Evolutionary conservation across 176 grass and related monocot genomes (phyloP).

Genomic region (Hsuehochloa calcarea): DNA sequence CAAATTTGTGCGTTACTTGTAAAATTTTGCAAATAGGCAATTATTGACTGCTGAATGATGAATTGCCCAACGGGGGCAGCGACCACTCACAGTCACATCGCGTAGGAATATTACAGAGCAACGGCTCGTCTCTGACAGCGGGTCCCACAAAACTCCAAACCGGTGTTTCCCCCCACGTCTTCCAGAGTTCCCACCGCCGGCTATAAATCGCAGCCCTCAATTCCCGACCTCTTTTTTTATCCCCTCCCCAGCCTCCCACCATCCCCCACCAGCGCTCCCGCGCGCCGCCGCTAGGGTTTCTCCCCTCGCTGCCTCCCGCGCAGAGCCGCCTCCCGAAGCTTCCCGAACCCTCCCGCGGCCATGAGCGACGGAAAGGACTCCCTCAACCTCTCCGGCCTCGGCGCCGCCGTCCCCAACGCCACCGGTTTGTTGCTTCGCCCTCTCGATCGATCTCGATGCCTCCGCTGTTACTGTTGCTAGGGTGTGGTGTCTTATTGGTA

Average conservation of each 20-base stretch:
- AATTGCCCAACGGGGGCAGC: neutral
- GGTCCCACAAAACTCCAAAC: neutral
- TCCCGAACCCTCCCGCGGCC: neutral
- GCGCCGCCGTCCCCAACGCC: conserved; percentile 53
- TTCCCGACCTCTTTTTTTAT: conserved; percentile 30
- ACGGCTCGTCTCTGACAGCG: neutral
- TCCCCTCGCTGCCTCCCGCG: conserved; percentile 20
- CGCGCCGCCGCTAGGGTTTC: conserved; percentile 68
- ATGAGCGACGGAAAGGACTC: conserved; percentile 71
- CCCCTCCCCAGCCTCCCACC: conserved; percentile 5
- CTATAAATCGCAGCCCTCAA: conserved; percentile 36
- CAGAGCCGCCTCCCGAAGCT: conserved; percentile 23
- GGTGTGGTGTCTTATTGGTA: conserved; percentile 1
- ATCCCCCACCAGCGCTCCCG: neutral
- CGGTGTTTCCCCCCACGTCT: neutral
- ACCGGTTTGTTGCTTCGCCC: conserved; percentile 5
- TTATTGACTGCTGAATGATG: no score
- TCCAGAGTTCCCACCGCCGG: conserved; percentile 22
- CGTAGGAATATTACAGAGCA: neutral
- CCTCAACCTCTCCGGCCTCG: conserved; percentile 68
- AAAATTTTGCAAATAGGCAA: neutral
- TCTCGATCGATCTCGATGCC: neutral
- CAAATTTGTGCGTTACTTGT: neutral
- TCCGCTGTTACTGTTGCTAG: neutral
- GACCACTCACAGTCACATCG: neutral